A percentile compares a stretch with the other conserved stretches of the same genome.
Evolutionary conservation across 140 eudicot genomes (phyloP).

Genomic region (Erigeron philadelphicus): DNA sequence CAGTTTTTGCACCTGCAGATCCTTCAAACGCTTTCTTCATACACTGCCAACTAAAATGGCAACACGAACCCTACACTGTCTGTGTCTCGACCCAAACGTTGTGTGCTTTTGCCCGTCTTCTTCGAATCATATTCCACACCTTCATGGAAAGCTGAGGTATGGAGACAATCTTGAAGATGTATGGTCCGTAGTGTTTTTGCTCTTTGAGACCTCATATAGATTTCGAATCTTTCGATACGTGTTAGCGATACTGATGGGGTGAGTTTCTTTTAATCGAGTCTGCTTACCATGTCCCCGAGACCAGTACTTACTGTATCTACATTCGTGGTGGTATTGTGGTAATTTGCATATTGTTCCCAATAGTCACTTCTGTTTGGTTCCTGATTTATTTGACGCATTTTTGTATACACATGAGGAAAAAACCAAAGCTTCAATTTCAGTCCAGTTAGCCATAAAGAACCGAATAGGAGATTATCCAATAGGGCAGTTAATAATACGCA

Average conservation of each 20-base stretch:
- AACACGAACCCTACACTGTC: slow-evolving; percentile 73
- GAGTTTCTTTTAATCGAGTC: slow-evolving; percentile 76
- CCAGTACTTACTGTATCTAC: slow-evolving; percentile 50
- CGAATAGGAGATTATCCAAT: slow-evolving; percentile 49
- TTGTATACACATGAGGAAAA: slow-evolving; percentile 23
- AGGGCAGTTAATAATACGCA: slow-evolving; percentile 52
- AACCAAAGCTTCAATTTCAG: slow-evolving; percentile 37
- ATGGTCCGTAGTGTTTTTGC: slow-evolving; percentile 76
- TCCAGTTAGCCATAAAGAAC: slow-evolving; percentile 39
- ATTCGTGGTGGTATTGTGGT: slow-evolving; percentile 46
- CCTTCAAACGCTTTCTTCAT: slow-evolving; percentile 43
- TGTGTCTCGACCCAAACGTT: slow-evolving; percentile 33
- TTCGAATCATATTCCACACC: slow-evolving; percentile 40
- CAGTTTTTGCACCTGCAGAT: slow-evolving; percentile 79
- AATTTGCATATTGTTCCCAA: slow-evolving; percentile 45
- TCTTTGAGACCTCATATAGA: slow-evolving; percentile 42
- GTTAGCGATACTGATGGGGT: slow-evolving; percentile 81
- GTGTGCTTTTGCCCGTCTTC: slow-evolving; percentile 30
- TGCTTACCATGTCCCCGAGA: slow-evolving; percentile 69
- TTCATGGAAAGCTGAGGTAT: slow-evolving; percentile 66
- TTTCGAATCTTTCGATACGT: slow-evolving; percentile 43
- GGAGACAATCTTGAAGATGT: slow-evolving; percentile 87
- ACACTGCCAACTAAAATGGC: slow-evolving; percentile 66
- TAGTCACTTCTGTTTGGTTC: slow-evolving; percentile 25
- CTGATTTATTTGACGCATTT: slow-evolving; percentile 41